phyloP scores from a whole-genome alignment of 345 rosid genomes.

The Turritis glabra region DNA sequence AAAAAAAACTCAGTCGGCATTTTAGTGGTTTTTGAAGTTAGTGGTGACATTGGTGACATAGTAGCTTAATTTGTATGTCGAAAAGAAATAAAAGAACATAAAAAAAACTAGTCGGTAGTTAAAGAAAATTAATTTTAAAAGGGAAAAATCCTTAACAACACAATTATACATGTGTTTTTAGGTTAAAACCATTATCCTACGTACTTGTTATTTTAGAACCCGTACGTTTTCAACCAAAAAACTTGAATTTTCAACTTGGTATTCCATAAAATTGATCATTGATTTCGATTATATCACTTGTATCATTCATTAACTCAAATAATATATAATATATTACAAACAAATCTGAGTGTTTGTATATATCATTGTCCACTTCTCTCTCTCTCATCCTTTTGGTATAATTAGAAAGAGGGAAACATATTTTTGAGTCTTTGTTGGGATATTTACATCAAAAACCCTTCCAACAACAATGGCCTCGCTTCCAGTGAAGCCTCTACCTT shows the following conservation, averaged over 20 bases:
- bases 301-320: background rate
- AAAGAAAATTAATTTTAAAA: background rate
- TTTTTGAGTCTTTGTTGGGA: constrained; percentile 16
- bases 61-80: background rate
- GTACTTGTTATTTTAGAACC: background rate
- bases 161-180: background rate
- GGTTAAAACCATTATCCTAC: background rate
- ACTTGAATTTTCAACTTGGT: background rate
- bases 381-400: constrained; percentile 11
- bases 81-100: background rate
- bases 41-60: background rate
- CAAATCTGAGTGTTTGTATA: constrained; percentile 18
- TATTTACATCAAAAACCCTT: constrained; percentile 14
- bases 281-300: too few species aligned
- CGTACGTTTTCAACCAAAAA: too few species aligned
- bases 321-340: background rate
- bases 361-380: background rate
- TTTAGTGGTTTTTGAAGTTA: background rate
- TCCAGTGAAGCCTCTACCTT: constrained; percentile 34
- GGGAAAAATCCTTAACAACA: background rate
- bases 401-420: constrained; percentile 23
- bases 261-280: too few species aligned
- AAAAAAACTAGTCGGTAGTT: background rate
- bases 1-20: background rate
- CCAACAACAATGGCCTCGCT: constrained; percentile 30